Evolutionary conservation across 2,329 filamentous ascomycete genomes (phyloP).

Genomic region (Lasiodiplodia hormozganensis): DNA sequence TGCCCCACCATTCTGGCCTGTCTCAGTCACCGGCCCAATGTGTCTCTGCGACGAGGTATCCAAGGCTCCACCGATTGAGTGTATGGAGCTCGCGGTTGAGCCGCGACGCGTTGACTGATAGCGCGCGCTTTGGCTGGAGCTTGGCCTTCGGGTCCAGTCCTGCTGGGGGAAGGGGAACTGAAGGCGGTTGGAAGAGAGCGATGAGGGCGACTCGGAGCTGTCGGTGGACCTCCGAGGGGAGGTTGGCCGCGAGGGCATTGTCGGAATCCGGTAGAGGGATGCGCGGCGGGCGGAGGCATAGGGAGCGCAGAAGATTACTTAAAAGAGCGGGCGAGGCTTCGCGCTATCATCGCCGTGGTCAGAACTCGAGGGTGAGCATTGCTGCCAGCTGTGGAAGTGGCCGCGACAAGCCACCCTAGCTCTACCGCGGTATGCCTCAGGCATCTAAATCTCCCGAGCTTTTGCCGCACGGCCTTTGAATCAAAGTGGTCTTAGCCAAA

Average conservation of each 20-base stretch:
- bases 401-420: constrained; percentile 23
- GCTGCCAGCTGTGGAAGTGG: constrained; percentile 14
- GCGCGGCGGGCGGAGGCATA: constrained; percentile 33
- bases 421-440: constrained; percentile 13
- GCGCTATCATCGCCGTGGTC: constrained; percentile 24
- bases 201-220: constrained; percentile 54
- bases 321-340: constrained; percentile 9
- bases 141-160: constrained; percentile 58
- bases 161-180: constrained; percentile 66
- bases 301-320: constrained; percentile 26
- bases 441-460: not conserved
- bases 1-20: constrained; percentile 77
- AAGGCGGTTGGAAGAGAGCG: constrained; percentile 47
- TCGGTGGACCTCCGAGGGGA: constrained; percentile 56
- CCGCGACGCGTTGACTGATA: constrained; percentile 68
- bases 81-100: constrained; percentile 86
- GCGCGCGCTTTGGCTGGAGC: constrained; percentile 49
- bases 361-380: constrained; percentile 9
- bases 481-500: not conserved
- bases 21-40: constrained; percentile 69
- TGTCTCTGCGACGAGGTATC: constrained; percentile 70
- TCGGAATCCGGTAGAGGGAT: constrained; percentile 29
- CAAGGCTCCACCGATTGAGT: constrained; percentile 83
- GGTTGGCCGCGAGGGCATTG: constrained; percentile 53
- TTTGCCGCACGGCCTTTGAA: not conserved